phyloP scores from a whole-genome alignment of 345 rosid species.

The Isatis tinctoria region DNA sequence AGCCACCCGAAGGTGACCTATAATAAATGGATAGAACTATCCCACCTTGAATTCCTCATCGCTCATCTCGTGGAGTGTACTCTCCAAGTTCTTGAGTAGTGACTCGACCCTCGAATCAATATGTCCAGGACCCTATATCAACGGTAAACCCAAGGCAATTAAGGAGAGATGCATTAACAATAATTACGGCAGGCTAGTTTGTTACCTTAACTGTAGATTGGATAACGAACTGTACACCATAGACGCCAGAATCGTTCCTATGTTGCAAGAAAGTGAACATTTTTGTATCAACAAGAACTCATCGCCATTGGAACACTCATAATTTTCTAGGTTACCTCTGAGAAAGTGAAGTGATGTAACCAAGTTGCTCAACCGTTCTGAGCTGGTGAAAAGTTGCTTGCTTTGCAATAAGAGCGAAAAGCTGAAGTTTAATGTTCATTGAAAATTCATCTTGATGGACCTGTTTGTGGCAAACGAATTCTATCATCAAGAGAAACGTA shows the following conservation, averaged over 20 bases:
- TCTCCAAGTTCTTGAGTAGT: constrained; percentile 63
- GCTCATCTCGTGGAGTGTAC: constrained; percentile 57
- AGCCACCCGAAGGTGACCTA: neutral
- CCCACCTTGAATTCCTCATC: constrained; percentile 75
- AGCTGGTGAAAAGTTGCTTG: no score
- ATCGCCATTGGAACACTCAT: neutral
- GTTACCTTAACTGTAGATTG: no score
- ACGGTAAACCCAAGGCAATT: neutral
- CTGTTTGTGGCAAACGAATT: constrained; percentile 20
- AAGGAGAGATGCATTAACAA: neutral
- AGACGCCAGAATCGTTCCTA: no score
- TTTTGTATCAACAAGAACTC: neutral
- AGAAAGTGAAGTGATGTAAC: no score
- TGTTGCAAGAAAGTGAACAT: no score
- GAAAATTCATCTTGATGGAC: constrained; percentile 70
- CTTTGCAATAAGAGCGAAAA: no score
- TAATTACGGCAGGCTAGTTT: neutral
- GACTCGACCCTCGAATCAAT: constrained; percentile 76
- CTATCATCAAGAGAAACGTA: neutral
- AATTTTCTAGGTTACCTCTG: no score
- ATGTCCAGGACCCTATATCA: constrained; percentile 66
- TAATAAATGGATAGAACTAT: neutral
- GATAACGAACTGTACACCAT: no score
- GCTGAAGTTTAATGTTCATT: no score
- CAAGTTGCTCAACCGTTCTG: no score